Base-by-base conservation (phyloP, 2,329 filamentous ascomycete genomes). In the Colletotrichum lini region DNA sequence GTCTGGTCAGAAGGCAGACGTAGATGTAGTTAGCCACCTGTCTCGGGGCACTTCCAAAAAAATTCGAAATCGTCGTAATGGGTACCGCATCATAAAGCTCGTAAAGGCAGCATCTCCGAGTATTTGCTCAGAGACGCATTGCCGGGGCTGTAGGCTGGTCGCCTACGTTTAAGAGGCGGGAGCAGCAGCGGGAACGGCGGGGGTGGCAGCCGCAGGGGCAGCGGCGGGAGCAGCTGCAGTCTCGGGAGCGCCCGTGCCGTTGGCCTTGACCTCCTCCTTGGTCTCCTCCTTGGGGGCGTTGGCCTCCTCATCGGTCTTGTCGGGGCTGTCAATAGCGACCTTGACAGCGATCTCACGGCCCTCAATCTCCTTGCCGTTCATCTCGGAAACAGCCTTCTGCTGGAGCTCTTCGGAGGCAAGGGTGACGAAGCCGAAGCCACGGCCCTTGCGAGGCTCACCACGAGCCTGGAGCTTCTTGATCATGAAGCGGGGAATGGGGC, bases 401-500 rank as follows among this genome's bases (percentile, higher is more conserved):
- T 99, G 96, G 80, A 96, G 85, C 85, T 98, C 95, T 89, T 99
- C 96, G 21, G 94, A 97, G 74, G 93, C 93, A 73, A 99, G 92
- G 73, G 95, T 98, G 74, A 99, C 96, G 83, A 99, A 99, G 76
- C 96, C 96, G 83, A 99, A 99, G 76, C 96, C 96, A 88, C 96
- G 96, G 73, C 96, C 96, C 92, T 99, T 99, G 88, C 96, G 96
- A 79, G 96, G 92, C 88, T 99, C 96, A 81, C 95, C 95, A 82
- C 96, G 96, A 79, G 96, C 95, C 87, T 98, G 95, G 74, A 99
- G 94, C 91, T 99, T 99, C 93, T 98, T 98, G 86, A 99, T 96
- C 96, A 99, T 99, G 89, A 98, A 99, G 79, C 96, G 95, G 77
- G 96, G 96, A 77, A 99, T 99, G 63, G 96, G 96, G 79, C 96